A percentile compares a stretch with the other conserved stretches of the same genome.
Evolutionary conservation across 2,329 filamentous ascomycete genomes (phyloP).

Genomic region (Neofusicoccum ribis): DNA sequence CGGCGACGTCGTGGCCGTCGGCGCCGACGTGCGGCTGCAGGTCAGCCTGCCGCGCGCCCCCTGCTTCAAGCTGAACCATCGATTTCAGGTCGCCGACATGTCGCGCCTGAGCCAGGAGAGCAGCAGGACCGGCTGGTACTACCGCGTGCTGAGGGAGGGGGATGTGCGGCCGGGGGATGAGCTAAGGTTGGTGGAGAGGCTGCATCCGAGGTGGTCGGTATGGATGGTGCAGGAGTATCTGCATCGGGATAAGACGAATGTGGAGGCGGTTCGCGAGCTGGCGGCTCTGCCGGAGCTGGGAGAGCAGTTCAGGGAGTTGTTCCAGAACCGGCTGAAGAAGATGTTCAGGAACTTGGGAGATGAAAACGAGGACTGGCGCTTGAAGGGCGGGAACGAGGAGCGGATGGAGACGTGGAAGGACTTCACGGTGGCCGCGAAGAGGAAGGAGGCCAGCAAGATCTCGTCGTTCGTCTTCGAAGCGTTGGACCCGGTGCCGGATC

Average conservation of each 20-base stretch:
- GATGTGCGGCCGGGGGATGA: slow-evolving; percentile 57
- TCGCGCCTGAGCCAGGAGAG: slow-evolving; percentile 57
- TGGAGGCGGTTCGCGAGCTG: slow-evolving; percentile 46
- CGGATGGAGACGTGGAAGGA: slow-evolving; percentile 37
- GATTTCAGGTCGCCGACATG: slow-evolving; percentile 64
- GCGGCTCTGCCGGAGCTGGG: slow-evolving; percentile 48
- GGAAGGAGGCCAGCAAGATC: slow-evolving; percentile 52
- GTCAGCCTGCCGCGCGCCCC: slow-evolving; percentile 64
- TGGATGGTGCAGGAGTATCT: slow-evolving; percentile 64
- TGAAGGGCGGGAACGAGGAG: slow-evolving; percentile 30
- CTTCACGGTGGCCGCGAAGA: slow-evolving; percentile 52
- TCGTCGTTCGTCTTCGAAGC: slow-evolving; percentile 56
- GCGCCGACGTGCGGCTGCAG: slow-evolving; percentile 55
- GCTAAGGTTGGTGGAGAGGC: slow-evolving; percentile 57
- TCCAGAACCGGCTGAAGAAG: slow-evolving; percentile 53
- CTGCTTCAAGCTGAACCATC: slow-evolving; percentile 69
- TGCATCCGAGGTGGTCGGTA: slow-evolving; percentile 62
- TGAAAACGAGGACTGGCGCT: slow-evolving; percentile 32
- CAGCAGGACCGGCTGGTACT: slow-evolving; percentile 66
- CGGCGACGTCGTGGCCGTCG: slow-evolving; percentile 59
- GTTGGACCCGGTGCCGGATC: slow-evolving; percentile 35
- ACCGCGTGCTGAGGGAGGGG: slow-evolving; percentile 60
- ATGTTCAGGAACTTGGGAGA: background rate
- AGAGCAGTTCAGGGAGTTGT: slow-evolving; percentile 54
- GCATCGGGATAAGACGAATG: slow-evolving; percentile 55